Percentiles rank a stretch among this genome's conserved stretches.
phyloP scores from a whole-genome alignment of 306 rosid genomes.

The Prinsepia uniflora region DNA sequence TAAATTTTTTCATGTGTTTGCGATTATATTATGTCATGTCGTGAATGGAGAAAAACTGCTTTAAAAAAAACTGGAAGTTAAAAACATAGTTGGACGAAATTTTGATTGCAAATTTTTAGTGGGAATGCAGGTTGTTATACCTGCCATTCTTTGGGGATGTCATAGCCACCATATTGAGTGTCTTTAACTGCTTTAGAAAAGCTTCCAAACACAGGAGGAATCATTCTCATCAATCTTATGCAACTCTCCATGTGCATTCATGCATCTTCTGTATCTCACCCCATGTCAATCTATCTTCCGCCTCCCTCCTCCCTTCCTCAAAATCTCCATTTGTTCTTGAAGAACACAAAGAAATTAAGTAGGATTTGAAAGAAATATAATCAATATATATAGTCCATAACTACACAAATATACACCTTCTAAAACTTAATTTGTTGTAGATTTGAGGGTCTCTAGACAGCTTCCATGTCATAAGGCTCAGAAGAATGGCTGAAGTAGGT shows the following conservation, averaged over 20 bases:
- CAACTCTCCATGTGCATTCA: constrained; percentile 58
- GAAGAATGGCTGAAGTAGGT: constrained; percentile 37
- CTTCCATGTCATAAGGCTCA: constrained; percentile 49
- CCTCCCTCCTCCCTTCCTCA: constrained; percentile 35
- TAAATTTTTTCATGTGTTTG: too few species aligned
- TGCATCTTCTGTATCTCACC: constrained; percentile 48
- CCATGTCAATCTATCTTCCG: constrained; percentile 41
- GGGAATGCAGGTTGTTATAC: constrained; percentile 14
- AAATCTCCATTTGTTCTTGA: constrained; percentile 40
- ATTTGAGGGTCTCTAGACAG: constrained; percentile 40
- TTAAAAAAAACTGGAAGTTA: background rate
- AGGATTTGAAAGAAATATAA: background rate
- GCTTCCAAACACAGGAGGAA: constrained; percentile 45
- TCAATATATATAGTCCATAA: too few species aligned
- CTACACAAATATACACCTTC: constrained; percentile 27
- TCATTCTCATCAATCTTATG: constrained; percentile 51
- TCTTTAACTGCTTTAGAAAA: constrained; percentile 44
- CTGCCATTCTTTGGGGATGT: constrained; percentile 59
- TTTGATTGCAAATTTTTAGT: background rate
- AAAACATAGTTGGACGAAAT: background rate
- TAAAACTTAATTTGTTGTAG: constrained; percentile 39
- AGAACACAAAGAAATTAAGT: background rate
- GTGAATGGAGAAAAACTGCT: too few species aligned
- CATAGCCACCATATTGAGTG: constrained; percentile 39
- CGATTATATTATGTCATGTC: too few species aligned